Evolutionary conservation across 2,329 filamentous ascomycete genomes (phyloP).

Genomic region (Nemania diffusa): DNA sequence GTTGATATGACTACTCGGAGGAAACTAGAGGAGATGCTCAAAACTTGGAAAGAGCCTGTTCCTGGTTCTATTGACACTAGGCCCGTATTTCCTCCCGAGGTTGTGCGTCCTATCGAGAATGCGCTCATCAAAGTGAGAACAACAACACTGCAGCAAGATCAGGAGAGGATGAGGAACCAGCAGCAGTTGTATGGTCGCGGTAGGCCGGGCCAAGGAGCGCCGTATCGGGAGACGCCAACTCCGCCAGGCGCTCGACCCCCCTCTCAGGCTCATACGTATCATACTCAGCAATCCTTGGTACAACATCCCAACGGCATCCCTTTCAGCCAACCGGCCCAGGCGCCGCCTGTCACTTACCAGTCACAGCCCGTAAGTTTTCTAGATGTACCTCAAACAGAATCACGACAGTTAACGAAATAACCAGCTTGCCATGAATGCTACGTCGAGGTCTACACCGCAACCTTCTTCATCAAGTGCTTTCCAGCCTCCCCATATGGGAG

Average conservation of each 20-base stretch:
- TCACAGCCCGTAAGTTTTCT: constrained; percentile 47
- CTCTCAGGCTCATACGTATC: constrained; percentile 49
- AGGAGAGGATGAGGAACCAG: constrained; percentile 65
- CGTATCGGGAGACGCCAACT: constrained; percentile 78
- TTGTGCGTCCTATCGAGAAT: constrained; percentile 92
- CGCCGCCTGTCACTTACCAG: constrained; percentile 44
- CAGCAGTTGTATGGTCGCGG: constrained; percentile 64
- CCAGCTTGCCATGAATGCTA: constrained; percentile 36
- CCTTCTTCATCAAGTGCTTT: constrained; percentile 54
- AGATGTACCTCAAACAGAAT: not conserved
- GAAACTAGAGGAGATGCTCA: constrained; percentile 96
- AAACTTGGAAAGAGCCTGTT: constrained; percentile 97
- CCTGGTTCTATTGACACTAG: constrained; percentile 92
- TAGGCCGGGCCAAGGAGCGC: constrained; percentile 62
- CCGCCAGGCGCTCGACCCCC: constrained; percentile 66
- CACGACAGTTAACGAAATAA: constrained; percentile 31
- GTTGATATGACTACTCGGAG: constrained; percentile 84
- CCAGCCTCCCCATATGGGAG: constrained; percentile 55
- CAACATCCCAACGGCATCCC: constrained; percentile 49
- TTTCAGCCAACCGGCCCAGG: constrained; percentile 42
- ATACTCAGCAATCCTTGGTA: constrained; percentile 52
- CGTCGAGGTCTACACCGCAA: constrained; percentile 55
- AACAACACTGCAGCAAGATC: constrained; percentile 68
- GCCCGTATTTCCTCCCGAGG: constrained; percentile 88
- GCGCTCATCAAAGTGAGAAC: constrained; percentile 84